These are phyloP conservation scores for Wickerhamomyces mucosus DNA, from an alignment of 805 yeast genomes.

Conservation along the genomic window DNA sequence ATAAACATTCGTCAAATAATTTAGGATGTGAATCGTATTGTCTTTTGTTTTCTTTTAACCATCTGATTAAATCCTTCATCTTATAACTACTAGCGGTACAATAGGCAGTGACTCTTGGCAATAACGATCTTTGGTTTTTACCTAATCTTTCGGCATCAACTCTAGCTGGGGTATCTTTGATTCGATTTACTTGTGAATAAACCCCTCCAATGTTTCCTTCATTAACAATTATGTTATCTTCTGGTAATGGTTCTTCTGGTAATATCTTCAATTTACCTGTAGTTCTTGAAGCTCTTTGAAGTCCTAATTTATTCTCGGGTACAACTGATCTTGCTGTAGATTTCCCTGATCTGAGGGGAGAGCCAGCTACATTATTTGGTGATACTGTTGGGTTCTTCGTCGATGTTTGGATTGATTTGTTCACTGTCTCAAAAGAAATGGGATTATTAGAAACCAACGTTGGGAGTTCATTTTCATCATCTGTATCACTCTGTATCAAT, in stretches of 20 bases:
- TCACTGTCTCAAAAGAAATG: too few relatives aligned
- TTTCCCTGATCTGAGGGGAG: not conserved
- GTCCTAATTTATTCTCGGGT: constrained; percentile 39
- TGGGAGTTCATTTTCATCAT: too few relatives aligned
- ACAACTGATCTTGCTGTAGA: constrained; percentile 4
- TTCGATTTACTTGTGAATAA: constrained; percentile 75
- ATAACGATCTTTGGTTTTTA: constrained; percentile 58
- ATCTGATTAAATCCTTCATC: constrained; percentile 78
- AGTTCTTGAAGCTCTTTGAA: constrained; percentile 68
- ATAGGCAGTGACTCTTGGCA: constrained; percentile 93
- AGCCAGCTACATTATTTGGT: too few relatives aligned
- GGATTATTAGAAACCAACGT: too few relatives aligned
- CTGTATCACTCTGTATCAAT: too few relatives aligned
- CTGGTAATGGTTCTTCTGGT: constrained; percentile 45
- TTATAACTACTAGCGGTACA: constrained; percentile 91
- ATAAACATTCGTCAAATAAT: constrained; percentile 87
- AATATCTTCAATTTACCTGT: constrained; percentile 63
- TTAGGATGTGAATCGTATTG: constrained; percentile 75
- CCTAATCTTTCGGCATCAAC: constrained; percentile 91
- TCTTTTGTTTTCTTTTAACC: constrained; percentile 73
- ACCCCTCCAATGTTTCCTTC: constrained; percentile 35
- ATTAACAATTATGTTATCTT: constrained; percentile 6
- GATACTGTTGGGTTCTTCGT: not conserved
- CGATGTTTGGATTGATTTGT: too few relatives aligned
- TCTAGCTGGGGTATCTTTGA: constrained; percentile 81